phyloP scores from a whole-genome alignment of 2,329 filamentous ascomycete genomes.

The Talaromyces piceae region DNA sequence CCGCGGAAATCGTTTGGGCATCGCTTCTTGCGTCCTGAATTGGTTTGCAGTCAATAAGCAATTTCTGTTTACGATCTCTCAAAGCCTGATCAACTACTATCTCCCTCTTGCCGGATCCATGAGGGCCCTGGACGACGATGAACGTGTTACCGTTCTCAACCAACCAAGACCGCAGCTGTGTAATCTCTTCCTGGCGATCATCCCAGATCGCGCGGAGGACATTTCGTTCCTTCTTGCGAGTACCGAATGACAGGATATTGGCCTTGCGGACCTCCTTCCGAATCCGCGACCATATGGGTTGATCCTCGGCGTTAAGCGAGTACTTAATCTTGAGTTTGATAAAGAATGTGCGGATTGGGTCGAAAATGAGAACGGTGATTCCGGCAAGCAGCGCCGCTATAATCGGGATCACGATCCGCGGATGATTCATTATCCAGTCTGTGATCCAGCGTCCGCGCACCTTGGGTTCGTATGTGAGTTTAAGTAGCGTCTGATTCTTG shows the following conservation, averaged over 20 bases:
- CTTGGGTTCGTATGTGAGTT: conserved; percentile 75
- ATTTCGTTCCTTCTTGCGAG: conserved; percentile 52
- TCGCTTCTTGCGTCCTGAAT: conserved; percentile 89
- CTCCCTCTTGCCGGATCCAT: conserved; percentile 85
- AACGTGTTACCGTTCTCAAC: conserved; percentile 86
- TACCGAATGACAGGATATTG: conserved; percentile 37
- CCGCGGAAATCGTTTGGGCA: conserved; percentile 70
- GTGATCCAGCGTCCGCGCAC: conserved; percentile 71
- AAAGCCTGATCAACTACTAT: conserved; percentile 79
- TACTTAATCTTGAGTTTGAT: conserved; percentile 81
- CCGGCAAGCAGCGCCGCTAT: conserved; percentile 74
- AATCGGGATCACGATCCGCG: conserved; percentile 76
- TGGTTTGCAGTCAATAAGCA: conserved; percentile 87
- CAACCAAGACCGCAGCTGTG: conserved; percentile 76
- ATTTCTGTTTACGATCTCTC: conserved; percentile 64
- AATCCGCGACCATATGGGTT: conserved; percentile 70
- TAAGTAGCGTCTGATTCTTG: conserved; percentile 66
- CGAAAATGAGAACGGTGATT: conserved; percentile 81
- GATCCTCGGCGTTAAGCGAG: conserved; percentile 64
- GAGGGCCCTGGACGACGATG: conserved; percentile 85
- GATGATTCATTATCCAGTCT: conserved; percentile 81
- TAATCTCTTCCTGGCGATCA: conserved; percentile 72
- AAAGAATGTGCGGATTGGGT: conserved; percentile 89
- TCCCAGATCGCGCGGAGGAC: conserved; percentile 79
- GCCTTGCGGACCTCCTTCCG: conserved; percentile 52